Evolutionary conservation across 2,329 filamentous ascomycete species (phyloP).

Genomic region (Sclerotiophoma versabilis): DNA sequence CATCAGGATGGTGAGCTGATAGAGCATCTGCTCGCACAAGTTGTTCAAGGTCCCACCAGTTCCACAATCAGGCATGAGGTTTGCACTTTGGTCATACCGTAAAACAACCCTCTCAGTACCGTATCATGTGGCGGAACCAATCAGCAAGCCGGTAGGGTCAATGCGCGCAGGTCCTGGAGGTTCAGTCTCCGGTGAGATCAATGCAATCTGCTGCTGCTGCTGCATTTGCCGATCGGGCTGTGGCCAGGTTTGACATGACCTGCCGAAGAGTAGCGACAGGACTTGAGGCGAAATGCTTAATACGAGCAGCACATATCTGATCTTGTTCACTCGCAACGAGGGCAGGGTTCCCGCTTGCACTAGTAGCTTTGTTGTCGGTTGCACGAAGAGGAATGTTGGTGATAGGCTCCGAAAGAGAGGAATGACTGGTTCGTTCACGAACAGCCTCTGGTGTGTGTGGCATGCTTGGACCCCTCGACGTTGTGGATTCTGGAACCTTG

Average conservation of each 20-base stretch:
- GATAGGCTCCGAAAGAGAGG: background rate
- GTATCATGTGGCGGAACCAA: background rate
- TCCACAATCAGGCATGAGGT: too few relatives aligned
- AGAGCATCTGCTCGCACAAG: background rate
- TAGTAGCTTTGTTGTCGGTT: too few relatives aligned
- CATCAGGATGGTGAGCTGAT: background rate
- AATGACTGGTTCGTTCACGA: too few relatives aligned
- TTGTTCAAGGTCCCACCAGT: too few relatives aligned
- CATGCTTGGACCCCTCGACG: background rate
- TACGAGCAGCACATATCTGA: conserved; percentile 3
- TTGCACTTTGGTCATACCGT: too few relatives aligned
- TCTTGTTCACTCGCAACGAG: background rate
- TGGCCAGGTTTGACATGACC: background rate
- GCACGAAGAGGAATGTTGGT: background rate
- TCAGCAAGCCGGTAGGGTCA: background rate
- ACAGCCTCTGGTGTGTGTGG: background rate
- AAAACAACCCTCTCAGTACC: background rate
- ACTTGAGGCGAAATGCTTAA: conserved; percentile 6
- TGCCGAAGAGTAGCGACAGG: background rate
- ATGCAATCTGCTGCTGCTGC: background rate
- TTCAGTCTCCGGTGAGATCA: conserved; percentile 6
- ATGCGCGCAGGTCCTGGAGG: background rate
- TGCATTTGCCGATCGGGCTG: background rate
- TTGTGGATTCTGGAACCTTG: too few relatives aligned
- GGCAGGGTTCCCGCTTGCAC: background rate